These are phyloP conservation scores for Actinomucor elegans DNA, from an alignment of 371 early-diverging fungal genomes.

Conservation along the genomic window DNA sequence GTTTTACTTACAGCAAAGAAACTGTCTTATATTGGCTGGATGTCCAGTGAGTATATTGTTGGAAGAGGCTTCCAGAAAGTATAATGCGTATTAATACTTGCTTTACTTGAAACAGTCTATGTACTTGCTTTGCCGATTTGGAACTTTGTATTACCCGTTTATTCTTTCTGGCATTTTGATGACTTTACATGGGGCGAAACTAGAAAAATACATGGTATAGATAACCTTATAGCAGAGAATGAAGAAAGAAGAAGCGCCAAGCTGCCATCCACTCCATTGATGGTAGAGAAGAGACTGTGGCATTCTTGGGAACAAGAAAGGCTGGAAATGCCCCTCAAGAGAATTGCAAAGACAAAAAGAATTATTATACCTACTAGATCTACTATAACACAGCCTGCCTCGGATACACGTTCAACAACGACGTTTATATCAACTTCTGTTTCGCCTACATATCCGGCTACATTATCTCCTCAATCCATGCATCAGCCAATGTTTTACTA, in stretches of 20 bases:
- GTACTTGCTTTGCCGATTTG: conserved; percentile 91
- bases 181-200: conserved; percentile 99
- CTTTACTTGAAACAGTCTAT: conserved; percentile 74
- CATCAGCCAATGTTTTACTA: too few relatives aligned
- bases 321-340: neutral
- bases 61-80: neutral
- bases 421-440: too few relatives aligned
- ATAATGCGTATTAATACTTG: neutral
- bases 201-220: conserved; percentile 76
- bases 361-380: too few relatives aligned
- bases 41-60: conserved; percentile 44
- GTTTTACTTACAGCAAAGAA: conserved; percentile 89
- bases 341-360: neutral
- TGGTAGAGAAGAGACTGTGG: conserved; percentile 7
- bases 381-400: too few relatives aligned
- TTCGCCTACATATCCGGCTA: too few relatives aligned
- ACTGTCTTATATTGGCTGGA: conserved; percentile 92
- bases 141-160: conserved; percentile 94
- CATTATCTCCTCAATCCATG: too few relatives aligned
- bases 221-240: conserved; percentile 42
- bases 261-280: conserved; percentile 18
- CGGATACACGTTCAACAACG: too few relatives aligned
- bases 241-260: conserved; percentile 69
- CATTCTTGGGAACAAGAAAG: conserved; percentile 2
- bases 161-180: conserved; percentile 99